Evolutionary conservation across 352 stramenopile genomes (phyloP), one percentile per base, ranked within the genome.

Genomic region (Globisporangium nagaii): DNA sequence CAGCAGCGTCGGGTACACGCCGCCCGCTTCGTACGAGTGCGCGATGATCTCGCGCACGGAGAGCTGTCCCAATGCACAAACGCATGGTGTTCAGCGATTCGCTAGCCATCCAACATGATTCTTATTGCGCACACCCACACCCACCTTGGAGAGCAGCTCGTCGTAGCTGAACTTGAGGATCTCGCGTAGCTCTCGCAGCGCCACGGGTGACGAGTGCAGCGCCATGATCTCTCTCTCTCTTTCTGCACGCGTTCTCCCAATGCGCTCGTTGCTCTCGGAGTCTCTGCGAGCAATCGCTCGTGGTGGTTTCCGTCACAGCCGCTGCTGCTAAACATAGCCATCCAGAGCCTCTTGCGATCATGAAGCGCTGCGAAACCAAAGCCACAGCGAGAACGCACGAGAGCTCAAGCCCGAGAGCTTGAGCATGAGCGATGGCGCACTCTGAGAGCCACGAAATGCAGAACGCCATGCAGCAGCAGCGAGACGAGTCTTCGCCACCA

Each of bases 1-100:
- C 19, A 83, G 32, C 1, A 90, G 42, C 30, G 76, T 84, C 37
- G 75, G 74, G 50, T 81, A 85, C 27, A 88, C 49, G 25, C 76
- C 73, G 2, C 76, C 76, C 28, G 73, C 71, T 44, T 79, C 68
- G 54, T 74, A 86, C 22, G 79, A 86, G 9, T 72, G 58, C 20
- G 65, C 53, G 3, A 86, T 37, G 43, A 86, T 52, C 12, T 68
- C 63, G 22, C 36, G 54, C 25, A 79, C 58, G 0, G 79, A 84
- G 5, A 81, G 35, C 76, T 90, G 35, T 12, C 3, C 2, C n/a
- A 19, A 22, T 12, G 6, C 17, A 15, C 10, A 24, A n/a, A 2
- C 8, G 22, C 15, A 35, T 19, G 13, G 22, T n/a, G n/a, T n/a
- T n/a, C n/a, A n/a, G n/a, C n/a, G n/a, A n/a, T n/a, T n/a, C n/a